Evolutionary conservation across 2,329 filamentous ascomycete species (phyloP), one percentile per base, ranked within the genome.

Genomic region (Stagonosporopsis chrysanthemi): DNA sequence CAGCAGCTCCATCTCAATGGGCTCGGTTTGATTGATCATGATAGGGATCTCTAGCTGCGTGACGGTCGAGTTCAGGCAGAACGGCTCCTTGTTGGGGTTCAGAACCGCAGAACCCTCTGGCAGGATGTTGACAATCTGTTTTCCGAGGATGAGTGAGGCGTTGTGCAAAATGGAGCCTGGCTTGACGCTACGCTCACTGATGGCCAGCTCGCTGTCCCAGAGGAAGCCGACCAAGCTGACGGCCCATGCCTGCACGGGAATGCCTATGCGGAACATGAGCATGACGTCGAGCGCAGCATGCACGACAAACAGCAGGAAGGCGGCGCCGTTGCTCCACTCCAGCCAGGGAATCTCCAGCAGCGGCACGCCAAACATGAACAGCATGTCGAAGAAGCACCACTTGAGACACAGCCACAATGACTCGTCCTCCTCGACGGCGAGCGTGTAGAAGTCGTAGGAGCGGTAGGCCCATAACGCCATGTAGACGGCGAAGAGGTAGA

Each of bases 91-190:
- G 43, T 92, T 85, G 0, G 92, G 92, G 70, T 99, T 99, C 61
- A 99, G 82, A 45, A 92, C 83, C 14, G 93, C 95, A 45, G 93
- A 95, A 17, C 96, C 96, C 81, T 99, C 95, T 2, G 95, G 95
- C 52, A 99, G 82, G 71, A 99, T 97, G 74, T 99, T 95, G 77
- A 99, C 94, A 67, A 97, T 96, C 79, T 98, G 93, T 75, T 92
- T 95, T 71, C 95, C 95, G 79, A 97, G 85, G 63, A 99, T 98
- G 70, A 98, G 84, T 22, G 93, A 97, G 29, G 91, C 86, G 74
- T 98, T 97, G 74, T 97, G 91, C 60, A 97, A 82, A 62, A 99
- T 93, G 61, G 86, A 88, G 26, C 89, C 90, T 15, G 93, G 87
- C 73, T 96, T 96, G 73, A 99, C 94, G 71, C 88, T 91, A 65